Evolutionary conservation across 2,329 filamentous ascomycete species (phyloP).

Genomic region (Aspergillus sp.): DNA sequence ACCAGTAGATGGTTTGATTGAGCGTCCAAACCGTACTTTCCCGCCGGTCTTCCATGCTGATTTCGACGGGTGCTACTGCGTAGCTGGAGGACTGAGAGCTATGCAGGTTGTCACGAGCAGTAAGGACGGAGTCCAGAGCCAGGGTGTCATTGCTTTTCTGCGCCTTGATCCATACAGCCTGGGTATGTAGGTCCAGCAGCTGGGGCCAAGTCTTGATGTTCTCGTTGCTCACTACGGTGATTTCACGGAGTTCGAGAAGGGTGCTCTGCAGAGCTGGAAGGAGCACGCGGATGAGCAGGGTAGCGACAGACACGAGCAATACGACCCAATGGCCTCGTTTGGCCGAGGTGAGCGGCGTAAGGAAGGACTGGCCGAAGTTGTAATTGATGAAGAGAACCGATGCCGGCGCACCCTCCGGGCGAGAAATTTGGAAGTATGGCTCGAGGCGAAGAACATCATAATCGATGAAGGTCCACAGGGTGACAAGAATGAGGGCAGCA

Average conservation of each 20-base stretch:
- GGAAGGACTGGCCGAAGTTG: conserved; percentile 39
- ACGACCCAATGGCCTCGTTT: conserved; percentile 37
- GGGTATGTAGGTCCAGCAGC: conserved; percentile 30
- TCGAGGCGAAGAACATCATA: conserved; percentile 54
- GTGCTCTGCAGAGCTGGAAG: conserved; percentile 37
- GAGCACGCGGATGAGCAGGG: conserved; percentile 35
- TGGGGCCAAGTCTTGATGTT: conserved; percentile 33
- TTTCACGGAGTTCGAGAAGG: conserved; percentile 34
- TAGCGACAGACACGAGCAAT: conserved; percentile 34
- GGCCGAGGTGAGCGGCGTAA: conserved; percentile 35
- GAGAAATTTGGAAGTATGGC: conserved; percentile 49
- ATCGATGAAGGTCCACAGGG: conserved; percentile 53
- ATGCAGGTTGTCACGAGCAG: conserved; percentile 20
- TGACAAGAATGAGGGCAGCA: conserved; percentile 48
- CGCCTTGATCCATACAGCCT: conserved; percentile 34
- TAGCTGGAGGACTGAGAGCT: conserved; percentile 32
- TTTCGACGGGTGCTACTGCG: conserved; percentile 36
- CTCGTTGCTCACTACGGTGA: conserved; percentile 24
- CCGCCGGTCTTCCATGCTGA: conserved; percentile 24
- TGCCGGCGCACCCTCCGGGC: conserved; percentile 35
- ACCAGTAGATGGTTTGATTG: conserved; percentile 38
- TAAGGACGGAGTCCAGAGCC: conserved; percentile 25
- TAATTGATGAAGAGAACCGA: conserved; percentile 40
- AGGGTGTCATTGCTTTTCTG: conserved; percentile 29
- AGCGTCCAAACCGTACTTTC: conserved; percentile 34